Evolutionary conservation across 2,329 filamentous ascomycete species (phyloP), one percentile per base, ranked within the genome.

Genomic region (Fusarium brevicatenulatum): DNA sequence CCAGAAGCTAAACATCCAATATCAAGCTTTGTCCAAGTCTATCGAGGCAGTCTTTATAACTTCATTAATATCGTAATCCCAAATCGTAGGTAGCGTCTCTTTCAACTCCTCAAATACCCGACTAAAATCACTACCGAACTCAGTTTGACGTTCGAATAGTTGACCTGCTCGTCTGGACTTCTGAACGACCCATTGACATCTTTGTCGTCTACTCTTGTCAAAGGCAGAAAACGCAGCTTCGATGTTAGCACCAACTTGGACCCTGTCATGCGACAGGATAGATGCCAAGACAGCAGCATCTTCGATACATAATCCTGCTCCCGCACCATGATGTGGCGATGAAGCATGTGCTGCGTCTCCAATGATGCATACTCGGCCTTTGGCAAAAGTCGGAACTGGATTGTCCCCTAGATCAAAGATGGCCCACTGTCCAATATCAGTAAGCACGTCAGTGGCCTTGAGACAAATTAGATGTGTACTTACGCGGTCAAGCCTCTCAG

Each of bases 401-500:
- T 13, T 19, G 11, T 19, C 23, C 0, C 43, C 43, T 13, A 46
- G 23, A 25, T 46, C 43, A 4, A 46, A 46, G 23, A 46, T 46
- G 0, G 43, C 43, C 43, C 23, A 46, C 43, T 44, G 23, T 4
- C 2, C 23, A 25, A 8, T n/a, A n/a, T 49, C 7, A 53, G 23
- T 13, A 52, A 16, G 7, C 9, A 18, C 5, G 16, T 18, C n/a
- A 18, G 19, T n/a, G 11, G 2, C 15, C 12, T 9, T 5, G 39
- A 2, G 2, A 13, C 0, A 19, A 4, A 3, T 19, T 4, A 0
- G 23, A 25, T 44, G 7, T 25, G 1, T 1, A 46, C 43, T 25
- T 18, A 46, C 23, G 4, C 43, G 23, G 5, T 46, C 43, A 25
- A 46, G 43, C 7, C 4, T 46, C 18, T 28, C 18, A 19, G 23